Base-by-base conservation (phyloP, 352 stramenopile species). In the Phytophthora lateralis region DNA sequence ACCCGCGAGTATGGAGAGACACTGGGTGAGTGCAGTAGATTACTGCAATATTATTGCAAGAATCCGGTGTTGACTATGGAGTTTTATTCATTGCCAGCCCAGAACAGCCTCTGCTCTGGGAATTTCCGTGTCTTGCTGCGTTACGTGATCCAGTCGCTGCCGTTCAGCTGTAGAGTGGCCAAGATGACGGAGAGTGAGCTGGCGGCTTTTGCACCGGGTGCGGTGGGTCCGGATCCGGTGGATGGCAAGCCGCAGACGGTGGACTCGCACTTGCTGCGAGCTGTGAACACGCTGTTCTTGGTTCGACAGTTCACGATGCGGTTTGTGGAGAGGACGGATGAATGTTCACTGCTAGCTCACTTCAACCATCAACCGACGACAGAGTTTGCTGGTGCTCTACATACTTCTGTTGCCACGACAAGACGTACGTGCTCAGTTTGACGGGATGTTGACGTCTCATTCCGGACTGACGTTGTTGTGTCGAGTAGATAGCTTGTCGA, bases 81-180 rank as follows among this genome's bases (percentile, higher is more conserved):
- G 9, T 55, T 29, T 51, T 15, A 3, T 47, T 21, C 35, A 9
- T 39, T 52, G 29, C 37, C 45, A 93, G 85, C 69, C 8, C 69
- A 78, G 41, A 92, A 94, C 69, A 94, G 71, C 43, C 60, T 89
- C 26, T 56, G 59, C 17, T 91, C 81, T 0, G 82, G 85, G 35
- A 94, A 94, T 64, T 94, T 93, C 52, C 78, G 80, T 27, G 81
- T 93, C 45, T 60, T 94, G 59, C 55, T 91, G 51, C 85, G 82
- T 18, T 77, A 70, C 42, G 72, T 77, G 52, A 78, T 88, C 34
- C 77, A 89, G 24, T 20, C 55, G 50, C 65, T 91, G 56, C 75
- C 78, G 39, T 69, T 88, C 5, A 76, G 76, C 68, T 88, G 71
- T 29, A 77, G 68, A 51, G 65, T 89, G 30, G 80, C 85, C 15